Evolutionary conservation across 306 rosid genomes (phyloP), one percentile per base, ranked within the genome.

Genomic region (Argentina anserina): DNA sequence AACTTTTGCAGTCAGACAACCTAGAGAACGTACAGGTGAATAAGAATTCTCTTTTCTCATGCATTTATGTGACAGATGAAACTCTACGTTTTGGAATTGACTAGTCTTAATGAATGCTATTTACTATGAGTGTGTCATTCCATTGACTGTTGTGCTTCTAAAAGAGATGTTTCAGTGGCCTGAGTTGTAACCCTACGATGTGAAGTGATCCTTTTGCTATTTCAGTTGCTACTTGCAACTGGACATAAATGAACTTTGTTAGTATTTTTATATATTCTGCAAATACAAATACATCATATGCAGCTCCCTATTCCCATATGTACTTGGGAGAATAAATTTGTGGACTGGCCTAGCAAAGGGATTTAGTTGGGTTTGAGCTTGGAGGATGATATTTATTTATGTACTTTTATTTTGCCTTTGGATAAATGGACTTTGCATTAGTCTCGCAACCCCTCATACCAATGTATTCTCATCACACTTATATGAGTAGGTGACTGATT

Each of bases 11-110:
- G 72, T 80, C 91, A 42, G 99, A 87, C 76, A 88, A 85, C 75
- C 88, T 91, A 31, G 92, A 94, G 86, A 91, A 94, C 76, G 97
- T 94, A 65, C 98, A 91, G 97, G 98, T 94, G 77, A 74, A 67
- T 85, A 64, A 64, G 65, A 70, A 46, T 81, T 68, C 56, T 67
- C 34, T 74, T 18, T 55, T 65, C 23, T 75, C 62, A 53, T 39
- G 50, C 15, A 55, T 70, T 53, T 53, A 8, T 69, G 15, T 70
- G 65, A 53, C 41, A 3, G 39, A 50, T 53, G 31, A 70, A 39
- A 37, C 20, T 50, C 43, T 9, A 52, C 23, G 4, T 55, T 70
- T 70, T 9, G 33, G 37, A 28, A 23, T 55, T 37, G 50, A 25
- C 0, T 36, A 53, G 37, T 18, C 37, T 70, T 52, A 40, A 20